Evolutionary conservation across 768 basidiomycete genomes (phyloP), one percentile per base, ranked within the genome.

Genomic region (Favolaschia claudopus): DNA sequence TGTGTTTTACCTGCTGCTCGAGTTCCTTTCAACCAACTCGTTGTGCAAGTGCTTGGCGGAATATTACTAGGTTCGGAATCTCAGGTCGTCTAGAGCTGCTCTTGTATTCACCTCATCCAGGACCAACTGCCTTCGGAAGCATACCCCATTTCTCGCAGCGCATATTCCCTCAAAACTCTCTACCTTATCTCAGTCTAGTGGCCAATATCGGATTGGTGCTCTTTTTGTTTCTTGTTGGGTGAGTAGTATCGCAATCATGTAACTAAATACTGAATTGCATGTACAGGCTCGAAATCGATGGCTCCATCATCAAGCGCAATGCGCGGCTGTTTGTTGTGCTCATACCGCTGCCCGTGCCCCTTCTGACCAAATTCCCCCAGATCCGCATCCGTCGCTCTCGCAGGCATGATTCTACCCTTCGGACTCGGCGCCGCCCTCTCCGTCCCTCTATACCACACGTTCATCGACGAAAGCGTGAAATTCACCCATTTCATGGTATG

Each of bases 401-500:
- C 89, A 0, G 96, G 96, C 2, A 93, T 99, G 83, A 69, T 85
- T 5, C 67, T 99, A 2, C 96, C 96, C 0, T 98, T 99, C 65
- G 93, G 85, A 1, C 75, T 98, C 3, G 96, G 96, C 1, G 83
- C 89, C 0, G 89, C 81, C 0, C 70, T 85, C 10, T 65, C 82
- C 28, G 83, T 78, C 10, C 87, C 91, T 0, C 69, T 97, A 7
- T 98, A 95, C 77, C 73, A 77, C 12, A 68, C 86, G 57, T 98
- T 96, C 74, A 84, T 93, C 63, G 83, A 89, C 68, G 72, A 76
- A 1, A 78, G 74, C 42, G 81, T 89, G 45, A 81, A 87, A 49
- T 96, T 95, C 72, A 89, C 92, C 0, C 82, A 96, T 71, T 99
- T 99, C 74, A 88, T 97, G 85, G 86, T 99, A 33, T 98, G n/a